These are phyloP conservation scores for Bruguiera gymnorhiza DNA, from an alignment of 345 rosid species.

Conservation along the genomic window DNA sequence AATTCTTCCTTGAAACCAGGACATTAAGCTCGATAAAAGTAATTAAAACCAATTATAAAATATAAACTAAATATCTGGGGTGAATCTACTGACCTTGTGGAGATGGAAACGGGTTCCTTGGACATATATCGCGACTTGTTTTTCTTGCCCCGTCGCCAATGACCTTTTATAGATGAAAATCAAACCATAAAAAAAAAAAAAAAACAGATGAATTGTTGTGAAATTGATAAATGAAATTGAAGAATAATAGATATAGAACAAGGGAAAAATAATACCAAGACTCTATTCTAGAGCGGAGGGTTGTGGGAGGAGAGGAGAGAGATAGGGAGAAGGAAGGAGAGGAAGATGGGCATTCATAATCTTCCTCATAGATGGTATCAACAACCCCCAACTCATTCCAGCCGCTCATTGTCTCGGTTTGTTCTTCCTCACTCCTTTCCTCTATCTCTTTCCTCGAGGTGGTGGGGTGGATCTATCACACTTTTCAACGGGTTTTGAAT, in stretches of 20 bases:
- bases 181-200: background rate
- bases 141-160: conserved; percentile 36
- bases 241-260: background rate
- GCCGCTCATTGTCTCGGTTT: conserved; percentile 25
- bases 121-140: conserved; percentile 61
- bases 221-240: background rate
- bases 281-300: conserved; percentile 50
- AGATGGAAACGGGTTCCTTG: conserved; percentile 62
- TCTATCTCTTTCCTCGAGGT: background rate
- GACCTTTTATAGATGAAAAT: conserved; percentile 39
- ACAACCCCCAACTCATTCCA: conserved; percentile 64
- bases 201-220: background rate
- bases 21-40: too few species aligned
- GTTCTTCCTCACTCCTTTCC: background rate
- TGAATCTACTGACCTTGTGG: conserved; percentile 52
- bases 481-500: background rate
- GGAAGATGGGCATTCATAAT: conserved; percentile 35
- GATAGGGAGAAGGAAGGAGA: conserved; percentile 31
- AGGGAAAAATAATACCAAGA: conserved; percentile 42
- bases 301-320: conserved; percentile 34
- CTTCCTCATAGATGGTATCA: conserved; percentile 86
- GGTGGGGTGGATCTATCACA: background rate
- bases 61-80: background rate
- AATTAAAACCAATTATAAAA: too few species aligned
- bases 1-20: too few species aligned